Conservation (phyloP, 2,329 filamentous ascomycete species). For the Parastagonospora nodorum region DNA sequence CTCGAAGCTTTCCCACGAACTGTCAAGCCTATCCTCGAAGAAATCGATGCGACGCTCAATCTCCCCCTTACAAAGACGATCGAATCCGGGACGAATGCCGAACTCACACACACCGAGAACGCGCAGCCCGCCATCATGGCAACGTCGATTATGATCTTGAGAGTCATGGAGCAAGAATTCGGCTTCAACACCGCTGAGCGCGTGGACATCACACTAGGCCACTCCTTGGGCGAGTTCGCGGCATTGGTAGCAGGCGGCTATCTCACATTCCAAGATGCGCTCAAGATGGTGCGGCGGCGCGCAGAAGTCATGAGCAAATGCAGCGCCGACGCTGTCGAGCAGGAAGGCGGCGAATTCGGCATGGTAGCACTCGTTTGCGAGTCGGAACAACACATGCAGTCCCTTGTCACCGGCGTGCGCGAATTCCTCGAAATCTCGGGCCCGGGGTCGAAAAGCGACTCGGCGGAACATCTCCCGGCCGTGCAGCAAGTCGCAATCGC, state of each 20-base stretch:
- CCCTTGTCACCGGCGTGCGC: conserved; percentile 73
- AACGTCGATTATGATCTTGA: conserved; percentile 85
- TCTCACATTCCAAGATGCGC: conserved; percentile 75
- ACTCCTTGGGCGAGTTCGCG: conserved; percentile 92
- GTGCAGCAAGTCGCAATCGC: conserved; percentile 89
- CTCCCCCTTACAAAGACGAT: conserved; percentile 79
- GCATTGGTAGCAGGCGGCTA: conserved; percentile 86
- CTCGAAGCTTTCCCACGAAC: conserved; percentile 82
- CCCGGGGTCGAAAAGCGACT: conserved; percentile 70
- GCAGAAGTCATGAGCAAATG: conserved; percentile 84
- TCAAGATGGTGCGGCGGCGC: conserved; percentile 75
- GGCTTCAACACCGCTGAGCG: conserved; percentile 72
- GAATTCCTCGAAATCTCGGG: conserved; percentile 76
- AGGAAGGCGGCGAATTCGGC: conserved; percentile 81
- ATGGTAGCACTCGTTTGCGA: conserved; percentile 95
- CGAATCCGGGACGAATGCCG: conserved; percentile 74
- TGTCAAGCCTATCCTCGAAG: conserved; percentile 75
- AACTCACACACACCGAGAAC: conserved; percentile 80
- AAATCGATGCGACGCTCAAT: conserved; percentile 79
- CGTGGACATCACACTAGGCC: conserved; percentile 83
- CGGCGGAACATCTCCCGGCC: conserved; percentile 69
- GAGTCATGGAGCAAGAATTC: conserved; percentile 84
- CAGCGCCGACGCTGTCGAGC: conserved; percentile 66
- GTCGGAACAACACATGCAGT: conserved; percentile 68
- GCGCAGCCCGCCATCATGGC: conserved; percentile 97